Evolutionary conservation across 2,329 filamentous ascomycete species (phyloP).

Genomic region (Fusarium coffeatum): DNA sequence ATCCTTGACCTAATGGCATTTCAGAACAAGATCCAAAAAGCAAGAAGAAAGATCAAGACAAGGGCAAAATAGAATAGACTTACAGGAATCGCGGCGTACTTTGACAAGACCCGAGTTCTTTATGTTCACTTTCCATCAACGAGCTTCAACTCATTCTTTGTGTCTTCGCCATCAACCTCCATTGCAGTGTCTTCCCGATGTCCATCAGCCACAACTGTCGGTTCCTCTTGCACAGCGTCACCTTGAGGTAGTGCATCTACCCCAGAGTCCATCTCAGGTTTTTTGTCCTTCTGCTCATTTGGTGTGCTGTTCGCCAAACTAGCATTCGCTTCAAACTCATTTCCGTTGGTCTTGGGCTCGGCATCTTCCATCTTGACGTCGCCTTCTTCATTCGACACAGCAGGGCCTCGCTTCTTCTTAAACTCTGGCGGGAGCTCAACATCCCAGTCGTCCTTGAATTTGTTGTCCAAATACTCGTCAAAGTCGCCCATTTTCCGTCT

Average conservation of each 20-base stretch:
- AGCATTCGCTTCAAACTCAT: neutral
- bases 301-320: slow-evolving; percentile 5
- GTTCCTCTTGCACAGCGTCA: neutral
- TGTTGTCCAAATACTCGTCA: slow-evolving; percentile 58
- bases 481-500: slow-evolving; percentile 62
- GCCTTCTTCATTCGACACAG: slow-evolving; percentile 1
- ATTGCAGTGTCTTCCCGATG: slow-evolving; percentile 10
- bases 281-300: neutral
- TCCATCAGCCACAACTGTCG: neutral
- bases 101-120: neutral
- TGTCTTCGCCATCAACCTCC: slow-evolving; percentile 27
- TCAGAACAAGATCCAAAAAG: neutral
- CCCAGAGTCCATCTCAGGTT: neutral
- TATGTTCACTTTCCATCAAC: neutral
- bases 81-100: neutral
- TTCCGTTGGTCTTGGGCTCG: slow-evolving; percentile 2
- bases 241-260: slow-evolving; percentile 5
- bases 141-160: slow-evolving; percentile 6
- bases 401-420: slow-evolving; percentile 32
- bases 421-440: slow-evolving; percentile 54
- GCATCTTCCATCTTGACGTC: slow-evolving; percentile 29
- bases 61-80: neutral
- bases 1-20: neutral
- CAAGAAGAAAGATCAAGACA: neutral
- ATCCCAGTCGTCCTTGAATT: slow-evolving; percentile 63